These are phyloP conservation scores for Fusarium kyushuense DNA, from an alignment of 2,329 filamentous ascomycete species.

Conservation along the genomic window DNA sequence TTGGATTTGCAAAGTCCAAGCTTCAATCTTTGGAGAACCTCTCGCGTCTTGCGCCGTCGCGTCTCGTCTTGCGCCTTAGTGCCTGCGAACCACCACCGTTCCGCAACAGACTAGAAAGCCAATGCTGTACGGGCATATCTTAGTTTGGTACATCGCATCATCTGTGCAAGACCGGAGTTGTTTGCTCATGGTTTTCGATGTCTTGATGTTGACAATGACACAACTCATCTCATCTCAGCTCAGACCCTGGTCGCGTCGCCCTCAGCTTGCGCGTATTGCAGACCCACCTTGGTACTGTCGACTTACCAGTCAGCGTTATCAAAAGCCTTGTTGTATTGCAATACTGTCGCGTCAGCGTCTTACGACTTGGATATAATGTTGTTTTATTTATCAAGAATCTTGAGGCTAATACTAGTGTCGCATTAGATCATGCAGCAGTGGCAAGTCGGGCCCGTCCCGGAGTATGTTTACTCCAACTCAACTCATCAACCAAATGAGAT, in stretches of 20 bases:
- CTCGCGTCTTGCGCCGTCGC: conserved; percentile 38
- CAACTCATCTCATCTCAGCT: conserved; percentile 33
- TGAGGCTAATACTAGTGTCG: conserved; percentile 44
- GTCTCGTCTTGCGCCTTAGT: conserved; percentile 20
- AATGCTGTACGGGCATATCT: not conserved
- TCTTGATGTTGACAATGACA: conserved; percentile 30
- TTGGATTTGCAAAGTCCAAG: conserved; percentile 18
- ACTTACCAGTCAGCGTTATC: conserved; percentile 38
- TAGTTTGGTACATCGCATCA: not conserved
- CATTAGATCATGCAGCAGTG: conserved; percentile 70
- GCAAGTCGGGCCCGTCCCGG: conserved; percentile 71
- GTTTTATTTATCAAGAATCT: conserved; percentile 12
- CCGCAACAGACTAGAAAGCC: not conserved
- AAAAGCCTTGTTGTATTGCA: conserved; percentile 30
- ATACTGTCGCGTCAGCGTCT: conserved; percentile 23
- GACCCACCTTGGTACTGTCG: conserved; percentile 43
- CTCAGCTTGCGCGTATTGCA: conserved; percentile 41
- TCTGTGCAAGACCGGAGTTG: not conserved
- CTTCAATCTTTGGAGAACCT: conserved; percentile 12
- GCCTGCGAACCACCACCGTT: not conserved
- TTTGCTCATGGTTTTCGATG: not conserved
- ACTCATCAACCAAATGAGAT: conserved; percentile 67
- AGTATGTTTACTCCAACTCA: conserved; percentile 68
- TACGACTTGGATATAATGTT: conserved; percentile 24
- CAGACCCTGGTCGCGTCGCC: conserved; percentile 47